Conservation (phyloP, 495 filamentous ascomycete species). For the Penicillium simplicissimum region DNA sequence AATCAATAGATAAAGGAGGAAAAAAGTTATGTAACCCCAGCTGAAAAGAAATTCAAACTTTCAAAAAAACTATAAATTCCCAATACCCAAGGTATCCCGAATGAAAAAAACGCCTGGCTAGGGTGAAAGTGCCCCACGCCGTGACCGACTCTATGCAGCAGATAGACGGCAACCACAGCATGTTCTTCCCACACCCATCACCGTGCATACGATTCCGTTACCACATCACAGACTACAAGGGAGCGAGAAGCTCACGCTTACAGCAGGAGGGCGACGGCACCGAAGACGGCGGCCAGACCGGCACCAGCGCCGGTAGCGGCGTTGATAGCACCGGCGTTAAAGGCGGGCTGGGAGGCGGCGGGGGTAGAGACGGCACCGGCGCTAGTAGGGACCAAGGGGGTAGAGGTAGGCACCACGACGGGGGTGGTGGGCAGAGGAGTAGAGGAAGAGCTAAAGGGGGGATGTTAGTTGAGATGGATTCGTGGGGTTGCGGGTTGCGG, state of each 20-base stretch:
- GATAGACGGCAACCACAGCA: neutral
- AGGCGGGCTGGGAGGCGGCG: constrained; percentile 51
- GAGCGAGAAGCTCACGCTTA: constrained; percentile 43
- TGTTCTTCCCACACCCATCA: neutral
- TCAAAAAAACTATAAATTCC: constrained; percentile 5
- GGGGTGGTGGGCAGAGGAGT: constrained; percentile 44
- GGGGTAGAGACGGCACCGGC: constrained; percentile 37
- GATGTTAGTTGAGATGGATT: constrained; percentile 10
- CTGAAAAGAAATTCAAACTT: neutral
- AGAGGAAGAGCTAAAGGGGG: constrained; percentile 23
- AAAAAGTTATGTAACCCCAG: constrained; percentile 11
- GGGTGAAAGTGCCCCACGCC: neutral
- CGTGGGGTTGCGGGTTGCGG: neutral
- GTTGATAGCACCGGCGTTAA: constrained; percentile 52
- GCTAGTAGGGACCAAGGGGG: constrained; percentile 54
- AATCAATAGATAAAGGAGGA: constrained; percentile 8
- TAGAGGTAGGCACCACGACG: constrained; percentile 49
- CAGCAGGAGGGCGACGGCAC: constrained; percentile 70
- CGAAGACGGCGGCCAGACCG: constrained; percentile 73
- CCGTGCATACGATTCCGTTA: constrained; percentile 12
- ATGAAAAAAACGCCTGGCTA: constrained; percentile 14
- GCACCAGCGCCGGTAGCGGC: constrained; percentile 59
- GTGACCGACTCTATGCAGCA: constrained; percentile 5
- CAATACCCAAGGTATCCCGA: constrained; percentile 4
- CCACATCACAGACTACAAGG: neutral